Base-by-base conservation (phyloP, 768 basidiomycete species). In the Mycena vulgaris region DNA sequence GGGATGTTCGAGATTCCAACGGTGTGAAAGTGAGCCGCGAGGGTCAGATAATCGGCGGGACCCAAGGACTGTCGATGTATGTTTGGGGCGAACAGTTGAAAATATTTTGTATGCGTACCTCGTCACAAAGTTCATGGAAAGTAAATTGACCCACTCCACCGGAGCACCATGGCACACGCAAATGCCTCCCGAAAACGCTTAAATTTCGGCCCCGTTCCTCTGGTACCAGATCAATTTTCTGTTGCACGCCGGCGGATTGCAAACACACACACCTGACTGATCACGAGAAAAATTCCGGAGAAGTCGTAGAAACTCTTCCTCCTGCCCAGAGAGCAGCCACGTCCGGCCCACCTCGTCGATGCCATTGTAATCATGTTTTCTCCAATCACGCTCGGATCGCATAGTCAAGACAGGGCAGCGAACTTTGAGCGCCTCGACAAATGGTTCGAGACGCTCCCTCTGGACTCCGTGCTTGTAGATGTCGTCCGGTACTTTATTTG, bases 381-480 rank as follows among this genome's bases (percentile, higher is more conserved):
- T 77, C 85, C 87, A 90, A 75, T 89, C 89, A 49, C 79, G 76
- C 25, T 84, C 80, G 9, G 80, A 80, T 37, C 84, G 80, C 70
- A 90, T 80, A 55, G 81, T 76, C 31, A 86, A 75, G 21, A 89
- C 83, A 10, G 89, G 87, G 65, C 87, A 90, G 27, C 88, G 81
- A 9, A 78, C 79, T 67, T 89, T 87, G 51, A 90, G 78, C 0
- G 87, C 89, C 58, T 86, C 85, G 1, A 90, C 84, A 76, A 90
- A 90, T 16, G 87, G 84, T 31, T 87, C 86, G 69, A 91, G 83
- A 19, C 88, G 84, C 57, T 89, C 85, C 27, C 84, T 79, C 72
- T 89, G 89, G 1, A 90, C 86, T 23, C 89, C 89, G 65, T 89
- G 87, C 74, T 83, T 83, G 79, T 89, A 90, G 19, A 89, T 78